phyloP scores from a whole-genome alignment of 1,284 basidiomycete genomes.

The Cystobasidiaceae sp. region DNA sequence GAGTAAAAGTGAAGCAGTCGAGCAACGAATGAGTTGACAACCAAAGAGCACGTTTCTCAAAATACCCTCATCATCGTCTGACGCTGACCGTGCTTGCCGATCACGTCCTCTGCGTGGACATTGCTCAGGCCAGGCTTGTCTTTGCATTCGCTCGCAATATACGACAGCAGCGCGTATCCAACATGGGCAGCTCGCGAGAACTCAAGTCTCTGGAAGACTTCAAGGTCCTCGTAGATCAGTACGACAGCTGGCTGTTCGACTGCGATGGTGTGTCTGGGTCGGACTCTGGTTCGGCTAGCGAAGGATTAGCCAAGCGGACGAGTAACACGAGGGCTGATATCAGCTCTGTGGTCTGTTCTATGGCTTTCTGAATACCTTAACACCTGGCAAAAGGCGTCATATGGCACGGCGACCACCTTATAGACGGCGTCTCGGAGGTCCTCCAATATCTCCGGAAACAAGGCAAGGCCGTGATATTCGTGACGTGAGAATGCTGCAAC shows the following conservation, averaged over 20 bases:
- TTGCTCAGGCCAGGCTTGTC: no score
- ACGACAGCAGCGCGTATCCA: neutral
- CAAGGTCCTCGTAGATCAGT: conserved; percentile 56
- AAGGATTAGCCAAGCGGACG: neutral
- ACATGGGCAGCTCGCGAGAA: neutral
- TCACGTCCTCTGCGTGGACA: no score
- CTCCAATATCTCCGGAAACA: conserved; percentile 35
- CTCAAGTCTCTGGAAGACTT: conserved; percentile 19
- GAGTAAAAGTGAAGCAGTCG: no score
- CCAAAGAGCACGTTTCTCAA: no score
- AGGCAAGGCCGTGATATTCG: conserved; percentile 64
- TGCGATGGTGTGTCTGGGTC: conserved; percentile 51
- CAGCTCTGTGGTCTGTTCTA: no score
- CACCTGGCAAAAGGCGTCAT: conserved; percentile 37
- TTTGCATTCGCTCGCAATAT: neutral
- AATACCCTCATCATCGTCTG: no score
- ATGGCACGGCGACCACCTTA: conserved; percentile 41
- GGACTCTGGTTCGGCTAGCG: neutral
- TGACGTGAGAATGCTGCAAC: conserved; percentile 33
- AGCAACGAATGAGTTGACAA: no score
- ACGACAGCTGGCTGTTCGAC: conserved; percentile 92
- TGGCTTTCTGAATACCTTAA: neutral
- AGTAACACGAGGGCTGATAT: no score
- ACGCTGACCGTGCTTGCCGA: no score
- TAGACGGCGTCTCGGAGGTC: conserved; percentile 34